Percentiles rank a stretch among this genome's conserved stretches.
These are phyloP conservation scores for Argentina anserina DNA, from an alignment of 306 rosid genomes.

Conservation along the genomic window DNA sequence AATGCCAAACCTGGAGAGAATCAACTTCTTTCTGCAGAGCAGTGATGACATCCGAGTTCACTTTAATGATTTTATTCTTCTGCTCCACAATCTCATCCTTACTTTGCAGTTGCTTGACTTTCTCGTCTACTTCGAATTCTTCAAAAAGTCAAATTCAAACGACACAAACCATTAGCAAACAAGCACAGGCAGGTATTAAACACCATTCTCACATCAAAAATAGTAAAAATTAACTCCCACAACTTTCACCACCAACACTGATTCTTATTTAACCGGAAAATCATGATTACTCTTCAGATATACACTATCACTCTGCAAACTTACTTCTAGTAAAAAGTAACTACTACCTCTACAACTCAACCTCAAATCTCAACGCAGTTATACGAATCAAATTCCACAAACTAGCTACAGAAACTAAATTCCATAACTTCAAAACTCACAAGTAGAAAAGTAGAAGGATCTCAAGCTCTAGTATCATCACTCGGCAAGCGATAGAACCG, in stretches of 20 bases:
- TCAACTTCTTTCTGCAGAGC: constrained; percentile 59
- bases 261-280: neutral
- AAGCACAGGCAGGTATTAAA: constrained; percentile 16
- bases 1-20: constrained; percentile 69
- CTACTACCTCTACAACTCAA: constrained; percentile 4
- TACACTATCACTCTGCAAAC: neutral
- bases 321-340: neutral
- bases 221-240: neutral
- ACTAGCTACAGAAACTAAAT: neutral
- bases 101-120: constrained; percentile 46
- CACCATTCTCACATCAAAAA: neutral
- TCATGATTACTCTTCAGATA: neutral
- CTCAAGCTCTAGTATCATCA: neutral
- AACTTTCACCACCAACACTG: neutral
- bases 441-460: neutral
- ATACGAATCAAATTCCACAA: neutral
- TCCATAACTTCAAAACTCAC: neutral
- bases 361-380: neutral
- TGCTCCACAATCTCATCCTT: constrained; percentile 54
- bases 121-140: constrained; percentile 60
- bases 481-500: constrained; percentile 12
- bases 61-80: constrained; percentile 53
- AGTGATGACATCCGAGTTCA: constrained; percentile 42
- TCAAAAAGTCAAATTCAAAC: constrained; percentile 25
- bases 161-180: constrained; percentile 26